phyloP scores from a whole-genome alignment of 2,329 filamentous ascomycete genomes.

The Colletotrichum euphorbiae region DNA sequence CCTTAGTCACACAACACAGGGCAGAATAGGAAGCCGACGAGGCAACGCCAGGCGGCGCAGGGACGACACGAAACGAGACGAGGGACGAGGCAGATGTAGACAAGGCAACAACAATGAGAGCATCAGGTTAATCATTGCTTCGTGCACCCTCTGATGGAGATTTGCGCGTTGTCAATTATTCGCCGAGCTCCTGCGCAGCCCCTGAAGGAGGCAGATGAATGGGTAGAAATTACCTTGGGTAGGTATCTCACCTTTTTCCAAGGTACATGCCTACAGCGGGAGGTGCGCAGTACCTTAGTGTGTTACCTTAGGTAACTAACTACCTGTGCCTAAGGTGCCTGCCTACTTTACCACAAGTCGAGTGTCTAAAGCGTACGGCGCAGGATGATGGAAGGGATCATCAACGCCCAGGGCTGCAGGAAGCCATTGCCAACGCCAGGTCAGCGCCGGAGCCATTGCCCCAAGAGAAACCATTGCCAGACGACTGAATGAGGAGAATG shows the following conservation, averaged over 20 bases:
- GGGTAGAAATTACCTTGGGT: too few relatives aligned
- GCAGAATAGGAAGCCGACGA: conserved; percentile 26
- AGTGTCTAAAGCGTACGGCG: neutral
- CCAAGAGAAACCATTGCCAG: neutral
- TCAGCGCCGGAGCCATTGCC: neutral
- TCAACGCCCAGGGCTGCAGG: conserved; percentile 8
- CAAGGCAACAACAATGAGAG: conserved; percentile 14
- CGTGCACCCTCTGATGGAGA: conserved; percentile 17
- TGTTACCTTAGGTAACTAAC: neutral
- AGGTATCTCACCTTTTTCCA: neutral
- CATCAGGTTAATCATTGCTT: conserved; percentile 25
- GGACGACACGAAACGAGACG: neutral
- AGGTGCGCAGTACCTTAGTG: neutral
- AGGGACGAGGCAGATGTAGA: conserved; percentile 5
- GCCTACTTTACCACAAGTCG: too few relatives aligned
- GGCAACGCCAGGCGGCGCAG: conserved; percentile 15
- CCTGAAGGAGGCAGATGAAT: conserved; percentile 32
- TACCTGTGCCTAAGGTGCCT: too few relatives aligned
- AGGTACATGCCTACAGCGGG: neutral
- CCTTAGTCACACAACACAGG: conserved; percentile 16
- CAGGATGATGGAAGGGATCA: conserved; percentile 7
- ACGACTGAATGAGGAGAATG: neutral
- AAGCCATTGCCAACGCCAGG: conserved; percentile 3
- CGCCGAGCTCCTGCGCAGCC: conserved; percentile 3
- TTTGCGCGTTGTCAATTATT: neutral